These are phyloP conservation scores for Celoporthe dispersa DNA, from an alignment of 2,329 filamentous ascomycete genomes.

Conservation along the genomic window DNA sequence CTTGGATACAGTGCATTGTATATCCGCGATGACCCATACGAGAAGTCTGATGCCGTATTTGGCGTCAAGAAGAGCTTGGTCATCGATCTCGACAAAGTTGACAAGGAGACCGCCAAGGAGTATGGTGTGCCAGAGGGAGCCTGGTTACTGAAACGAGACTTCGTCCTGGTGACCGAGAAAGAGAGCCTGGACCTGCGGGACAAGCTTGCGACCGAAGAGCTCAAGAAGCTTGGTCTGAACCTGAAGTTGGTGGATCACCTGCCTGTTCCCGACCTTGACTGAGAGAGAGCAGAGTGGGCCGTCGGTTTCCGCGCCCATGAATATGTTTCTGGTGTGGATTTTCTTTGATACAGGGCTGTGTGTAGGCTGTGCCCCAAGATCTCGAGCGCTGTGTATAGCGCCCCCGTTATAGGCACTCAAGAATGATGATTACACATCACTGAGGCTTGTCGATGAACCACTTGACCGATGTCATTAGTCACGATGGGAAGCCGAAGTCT, in stretches of 20 bases:
- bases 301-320: background rate
- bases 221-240: constrained; percentile 67
- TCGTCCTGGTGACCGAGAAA: constrained; percentile 74
- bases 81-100: constrained; percentile 62
- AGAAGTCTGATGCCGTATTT: constrained; percentile 83
- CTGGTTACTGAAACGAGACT: constrained; percentile 72
- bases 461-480: too few relatives aligned
- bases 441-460: background rate
- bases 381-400: background rate
- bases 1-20: constrained; percentile 67
- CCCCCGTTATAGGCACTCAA: background rate
- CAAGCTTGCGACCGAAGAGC: constrained; percentile 65
- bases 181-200: constrained; percentile 71
- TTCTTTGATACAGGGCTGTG: background rate
- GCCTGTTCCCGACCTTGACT: constrained; percentile 71
- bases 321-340: background rate
- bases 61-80: constrained; percentile 82
- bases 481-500: background rate
- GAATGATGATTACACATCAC: background rate
- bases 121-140: constrained; percentile 68
- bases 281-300: constrained; percentile 24
- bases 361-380: too few relatives aligned
- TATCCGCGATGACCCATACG: constrained; percentile 77
- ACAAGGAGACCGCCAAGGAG: constrained; percentile 57
- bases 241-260: constrained; percentile 78